These are phyloP conservation scores for Vanderwaltozyma polyspora DNA, from an alignment of 805 yeast species.

Conservation along the genomic window DNA sequence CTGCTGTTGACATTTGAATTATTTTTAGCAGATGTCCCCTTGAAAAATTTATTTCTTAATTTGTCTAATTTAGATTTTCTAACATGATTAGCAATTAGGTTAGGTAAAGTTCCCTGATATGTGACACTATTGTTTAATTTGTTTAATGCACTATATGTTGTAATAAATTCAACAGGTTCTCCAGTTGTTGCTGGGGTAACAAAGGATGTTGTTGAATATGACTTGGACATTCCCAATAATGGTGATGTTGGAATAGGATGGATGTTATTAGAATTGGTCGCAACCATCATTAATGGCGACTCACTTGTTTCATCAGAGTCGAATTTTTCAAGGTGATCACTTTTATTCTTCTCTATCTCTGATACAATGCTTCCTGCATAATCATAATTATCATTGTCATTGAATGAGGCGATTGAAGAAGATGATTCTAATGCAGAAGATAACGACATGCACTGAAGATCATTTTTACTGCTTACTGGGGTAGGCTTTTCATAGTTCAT, in stretches of 20 bases:
- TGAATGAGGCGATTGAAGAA: no score
- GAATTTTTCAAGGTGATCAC: no score
- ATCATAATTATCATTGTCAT: no score
- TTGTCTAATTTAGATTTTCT: conserved; percentile 12
- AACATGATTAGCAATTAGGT: conserved; percentile 17
- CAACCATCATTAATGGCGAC: no score
- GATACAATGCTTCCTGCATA: no score
- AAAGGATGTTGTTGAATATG: not conserved
- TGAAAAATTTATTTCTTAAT: conserved; percentile 7
- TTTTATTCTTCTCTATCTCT: no score
- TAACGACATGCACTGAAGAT: no score
- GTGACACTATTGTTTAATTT: conserved; percentile 8
- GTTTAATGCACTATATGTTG: conserved; percentile 1
- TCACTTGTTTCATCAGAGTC: no score
- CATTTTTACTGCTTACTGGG: no score
- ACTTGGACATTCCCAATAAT: not conserved
- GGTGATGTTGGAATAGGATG: not conserved
- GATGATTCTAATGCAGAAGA: no score
- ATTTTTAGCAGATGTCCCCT: not conserved
- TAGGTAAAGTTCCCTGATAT: conserved; percentile 19
- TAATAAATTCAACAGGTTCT: not conserved
- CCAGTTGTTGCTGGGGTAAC: not conserved
- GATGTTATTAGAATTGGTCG: no score
- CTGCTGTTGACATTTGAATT: not conserved
- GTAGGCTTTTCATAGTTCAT: no score